Evolutionary conservation across 768 basidiomycete species (phyloP), one percentile per base, ranked within the genome.

Genomic region (Kwoniella mangroviensis): DNA sequence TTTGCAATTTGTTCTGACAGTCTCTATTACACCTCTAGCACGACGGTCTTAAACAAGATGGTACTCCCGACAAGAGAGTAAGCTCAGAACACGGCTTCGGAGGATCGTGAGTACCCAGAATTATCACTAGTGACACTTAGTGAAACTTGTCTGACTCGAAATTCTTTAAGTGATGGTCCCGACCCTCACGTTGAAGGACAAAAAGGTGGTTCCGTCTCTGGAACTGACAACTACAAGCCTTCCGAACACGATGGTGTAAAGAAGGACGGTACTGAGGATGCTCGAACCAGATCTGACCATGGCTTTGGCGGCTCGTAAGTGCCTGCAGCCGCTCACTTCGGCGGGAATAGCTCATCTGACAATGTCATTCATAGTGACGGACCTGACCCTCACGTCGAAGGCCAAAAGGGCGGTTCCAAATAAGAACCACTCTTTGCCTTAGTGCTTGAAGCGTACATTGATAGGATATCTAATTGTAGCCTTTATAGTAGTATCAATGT

Each of bases 31-130:
- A 24, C 22, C 12, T 40, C 4, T 42, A 78, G 78, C 82, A 83
- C 79, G 83, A 75, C 56, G 83, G 83, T 41, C 68, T 82, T 55
- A 81, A 79, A 72, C 70, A 83, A 78, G 82, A 84, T 70, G 76
- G 75, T 54, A 77, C 74, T 34, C 83, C 84, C 24, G 84, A 85
- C 78, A 81, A 85, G 81, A 73, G 84, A 22, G 70, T 82, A 17
- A 77, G 70, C 43, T 73, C 75, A 22, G 84, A 85, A 70, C 84
- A 85, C 80, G 84, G 84, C 71, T 81, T 83, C 73, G 81, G 81
- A 56, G 77, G 79, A 40, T 72, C 70, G 64, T 76, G 53, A 68
- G 73, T n/a, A n/a, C n/a, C n/a, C n/a, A n/a, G n/a, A n/a, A n/a
- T n/a, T n/a, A n/a, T n/a, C n/a, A n/a, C n/a, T n/a, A n/a, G n/a